Evolutionary conservation across 805 yeast species (phyloP).

Genomic region (Cyberlindnera amylophila): DNA sequence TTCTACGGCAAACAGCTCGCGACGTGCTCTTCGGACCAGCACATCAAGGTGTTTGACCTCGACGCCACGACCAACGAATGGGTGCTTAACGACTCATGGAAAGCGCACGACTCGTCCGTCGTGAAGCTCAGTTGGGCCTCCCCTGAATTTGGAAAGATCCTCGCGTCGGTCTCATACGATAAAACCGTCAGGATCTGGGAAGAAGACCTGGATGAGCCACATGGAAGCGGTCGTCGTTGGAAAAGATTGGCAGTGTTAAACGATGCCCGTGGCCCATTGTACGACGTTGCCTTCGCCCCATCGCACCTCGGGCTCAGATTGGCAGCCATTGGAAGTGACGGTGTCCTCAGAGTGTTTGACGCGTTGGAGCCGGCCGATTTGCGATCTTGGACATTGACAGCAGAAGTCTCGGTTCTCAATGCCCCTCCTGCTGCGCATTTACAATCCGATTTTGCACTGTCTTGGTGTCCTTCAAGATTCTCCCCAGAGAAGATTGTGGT

Average conservation of each 20-base stretch:
- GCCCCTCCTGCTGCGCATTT: constrained; percentile 75
- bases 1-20: constrained; percentile 91
- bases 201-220: constrained; percentile 74
- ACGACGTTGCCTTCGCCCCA: constrained; percentile 89
- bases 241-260: constrained; percentile 67
- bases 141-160: constrained; percentile 85
- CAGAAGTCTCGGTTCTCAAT: constrained; percentile 63
- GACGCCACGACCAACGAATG: constrained; percentile 66
- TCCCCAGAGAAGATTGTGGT: constrained; percentile 78
- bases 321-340: constrained; percentile 89
- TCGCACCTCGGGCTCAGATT: constrained; percentile 73
- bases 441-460: constrained; percentile 79
- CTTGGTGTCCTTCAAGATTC: constrained; percentile 90
- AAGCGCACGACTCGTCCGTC: constrained; percentile 89
- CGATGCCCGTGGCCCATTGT: constrained; percentile 85
- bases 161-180: constrained; percentile 89
- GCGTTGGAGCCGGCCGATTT: constrained; percentile 87
- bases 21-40: constrained; percentile 93
- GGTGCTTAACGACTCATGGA: constrained; percentile 87
- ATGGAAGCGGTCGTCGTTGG: constrained; percentile 85
- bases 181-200: constrained; percentile 89
- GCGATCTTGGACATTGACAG: constrained; percentile 72
- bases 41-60: constrained; percentile 81
- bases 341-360: constrained; percentile 79
- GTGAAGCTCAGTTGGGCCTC: constrained; percentile 88